Evolutionary conservation across 75 land plant genomes (phyloP).

Genomic region (Sequoia sempervirens): DNA sequence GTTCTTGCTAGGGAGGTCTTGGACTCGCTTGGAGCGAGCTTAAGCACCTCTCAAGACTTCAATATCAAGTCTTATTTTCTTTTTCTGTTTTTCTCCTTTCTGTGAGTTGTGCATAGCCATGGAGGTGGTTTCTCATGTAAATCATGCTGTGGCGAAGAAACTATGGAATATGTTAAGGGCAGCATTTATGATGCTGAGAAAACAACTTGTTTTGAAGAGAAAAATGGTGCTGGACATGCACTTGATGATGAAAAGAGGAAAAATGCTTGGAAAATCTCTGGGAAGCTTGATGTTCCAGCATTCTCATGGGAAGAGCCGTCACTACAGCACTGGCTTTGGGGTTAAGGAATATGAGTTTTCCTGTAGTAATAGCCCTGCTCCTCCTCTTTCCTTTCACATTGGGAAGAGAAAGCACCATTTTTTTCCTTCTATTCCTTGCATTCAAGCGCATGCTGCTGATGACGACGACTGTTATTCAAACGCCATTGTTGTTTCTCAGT

Average conservation of each 20-base stretch:
- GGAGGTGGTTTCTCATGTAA: conserved; percentile 6
- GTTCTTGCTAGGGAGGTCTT: neutral
- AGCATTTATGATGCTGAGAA: conserved; percentile 34
- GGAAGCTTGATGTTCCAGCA: conserved; percentile 14
- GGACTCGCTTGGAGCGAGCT: neutral
- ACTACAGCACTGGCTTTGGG: neutral
- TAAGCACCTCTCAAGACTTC: neutral
- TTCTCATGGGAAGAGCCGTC: conserved; percentile 4
- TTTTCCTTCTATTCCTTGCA: neutral
- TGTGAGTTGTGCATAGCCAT: neutral
- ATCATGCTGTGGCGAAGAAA: conserved; percentile 19
- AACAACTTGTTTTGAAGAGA: conserved; percentile 18
- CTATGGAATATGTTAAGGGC: conserved; percentile 33
- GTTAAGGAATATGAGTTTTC: conserved; percentile 31
- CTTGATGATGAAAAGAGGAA: conserved; percentile 39
- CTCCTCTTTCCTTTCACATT: neutral
- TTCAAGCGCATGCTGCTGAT: neutral
- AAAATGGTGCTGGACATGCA: conserved; percentile 35
- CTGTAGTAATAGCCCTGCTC: conserved; percentile 33
- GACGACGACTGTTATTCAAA: neutral
- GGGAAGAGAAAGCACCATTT: conserved; percentile 2
- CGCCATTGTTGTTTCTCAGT: conserved; percentile 3
- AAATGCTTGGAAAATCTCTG: conserved; percentile 20
- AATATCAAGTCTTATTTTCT: too few relatives aligned
- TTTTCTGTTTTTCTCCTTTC: neutral